Evolutionary conservation across 257 asterid genomes (phyloP), one percentile per base, ranked within the genome.

Genomic region (Ocimum tenuiflorum): DNA sequence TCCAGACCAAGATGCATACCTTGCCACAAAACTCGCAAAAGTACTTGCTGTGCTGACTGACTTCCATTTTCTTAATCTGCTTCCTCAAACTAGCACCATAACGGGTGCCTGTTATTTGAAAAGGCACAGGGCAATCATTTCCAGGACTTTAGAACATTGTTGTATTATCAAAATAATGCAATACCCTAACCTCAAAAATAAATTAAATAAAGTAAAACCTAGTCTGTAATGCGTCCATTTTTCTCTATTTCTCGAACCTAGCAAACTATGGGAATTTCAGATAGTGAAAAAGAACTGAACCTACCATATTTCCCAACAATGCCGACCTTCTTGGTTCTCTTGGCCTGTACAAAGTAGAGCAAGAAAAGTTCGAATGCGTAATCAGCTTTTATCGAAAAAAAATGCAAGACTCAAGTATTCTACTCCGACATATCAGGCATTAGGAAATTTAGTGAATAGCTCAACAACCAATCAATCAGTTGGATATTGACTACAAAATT

Each of bases 291-390:
- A 14, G 14, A 27, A 9, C 13, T 22, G 14, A 23, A 75, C 83
- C 12, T 78, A 90, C 95, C 95, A 63, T 90, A 90, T 75, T 90
- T 88, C 52, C 97, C 94, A 7, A 89, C 95, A 73, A 89, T 89
- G 3, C 94, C 94, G 1, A 86, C 91, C 86, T 88, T 86, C 89
- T 91, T 91, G 46, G 97, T 86, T 76, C 95, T 81, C 87, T 91
- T 88, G 60, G 97, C 89, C 96, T 90, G 74, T 68, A 75, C 0
- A 69, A 48, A 55, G 24, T 1, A 65, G n/a, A 11, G 35, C 23
- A 67, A 41, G 14, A 3, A 27, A 5, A 23, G 36, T 52, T n/a
- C n/a, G n/a, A n/a, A n/a, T n/a, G n/a, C n/a, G n/a, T n/a, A n/a
- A n/a, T n/a, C n/a, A n/a, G n/a, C n/a, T n/a, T n/a, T n/a, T n/a